Conservation (phyloP, 2,329 filamentous ascomycete species). For the Thyridium curvatum region DNA sequence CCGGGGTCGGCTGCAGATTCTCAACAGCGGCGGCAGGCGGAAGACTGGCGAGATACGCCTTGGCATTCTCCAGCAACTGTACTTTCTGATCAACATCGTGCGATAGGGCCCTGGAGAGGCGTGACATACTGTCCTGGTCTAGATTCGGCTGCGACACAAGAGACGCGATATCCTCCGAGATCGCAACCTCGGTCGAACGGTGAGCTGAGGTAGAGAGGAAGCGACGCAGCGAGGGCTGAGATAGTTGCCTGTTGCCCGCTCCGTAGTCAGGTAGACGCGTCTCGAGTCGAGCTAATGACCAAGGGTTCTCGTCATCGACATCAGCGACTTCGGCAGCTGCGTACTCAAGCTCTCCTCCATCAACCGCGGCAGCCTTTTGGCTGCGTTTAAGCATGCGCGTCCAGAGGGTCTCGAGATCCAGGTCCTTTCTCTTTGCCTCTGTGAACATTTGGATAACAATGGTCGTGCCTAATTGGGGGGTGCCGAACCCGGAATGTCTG, state of each 20-base stretch:
- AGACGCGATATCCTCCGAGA: neutral
- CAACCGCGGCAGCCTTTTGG: constrained; percentile 5
- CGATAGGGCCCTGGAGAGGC: constrained; percentile 10
- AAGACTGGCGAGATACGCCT: constrained; percentile 12
- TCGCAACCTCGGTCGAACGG: constrained; percentile 7
- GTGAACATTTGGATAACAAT: constrained; percentile 54
- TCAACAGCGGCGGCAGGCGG: neutral
- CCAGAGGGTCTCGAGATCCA: constrained; percentile 50
- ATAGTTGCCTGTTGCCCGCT: too few relatives aligned
- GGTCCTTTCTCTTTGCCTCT: constrained; percentile 42
- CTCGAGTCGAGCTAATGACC: too few relatives aligned
- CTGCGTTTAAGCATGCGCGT: constrained; percentile 27
- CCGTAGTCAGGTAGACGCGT: too few relatives aligned
- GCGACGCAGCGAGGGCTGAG: constrained; percentile 8
- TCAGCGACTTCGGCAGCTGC: too few relatives aligned
- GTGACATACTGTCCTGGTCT: neutral
- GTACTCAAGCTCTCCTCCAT: neutral
- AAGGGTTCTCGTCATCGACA: too few relatives aligned
- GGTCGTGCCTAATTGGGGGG: constrained; percentile 39
- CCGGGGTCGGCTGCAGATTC: neutral
- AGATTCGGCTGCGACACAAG: too few relatives aligned
- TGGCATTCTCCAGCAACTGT: constrained; percentile 16
- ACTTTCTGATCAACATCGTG: constrained; percentile 15
- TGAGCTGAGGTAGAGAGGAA: constrained; percentile 12
- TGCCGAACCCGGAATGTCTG: constrained; percentile 72